Conservation (phyloP, 2,329 filamentous ascomycete species). For the Arthrinium puccinioides region DNA sequence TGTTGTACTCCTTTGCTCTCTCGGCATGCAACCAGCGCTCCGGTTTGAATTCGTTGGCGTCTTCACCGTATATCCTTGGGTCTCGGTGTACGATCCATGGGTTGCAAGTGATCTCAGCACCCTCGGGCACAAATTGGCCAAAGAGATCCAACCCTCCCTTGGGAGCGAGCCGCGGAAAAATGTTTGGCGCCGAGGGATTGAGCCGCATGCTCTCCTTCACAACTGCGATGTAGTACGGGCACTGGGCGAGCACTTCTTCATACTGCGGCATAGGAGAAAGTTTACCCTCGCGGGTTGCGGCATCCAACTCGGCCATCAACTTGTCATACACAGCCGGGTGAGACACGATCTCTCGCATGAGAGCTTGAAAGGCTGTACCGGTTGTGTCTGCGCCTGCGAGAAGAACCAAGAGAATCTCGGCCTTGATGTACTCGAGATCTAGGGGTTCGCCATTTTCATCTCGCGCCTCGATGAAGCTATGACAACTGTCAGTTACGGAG, state of each 20-base stretch:
- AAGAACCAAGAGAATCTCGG: conserved; percentile 43
- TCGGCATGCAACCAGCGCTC: conserved; percentile 39
- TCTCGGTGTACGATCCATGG: conserved; percentile 40
- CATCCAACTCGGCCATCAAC: conserved; percentile 39
- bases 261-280: conserved; percentile 30
- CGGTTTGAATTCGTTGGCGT: conserved; percentile 37
- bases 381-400: conserved; percentile 46
- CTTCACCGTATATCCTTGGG: conserved; percentile 28
- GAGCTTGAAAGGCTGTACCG: conserved; percentile 39
- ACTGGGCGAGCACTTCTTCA: conserved; percentile 30
- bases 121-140: conserved; percentile 24
- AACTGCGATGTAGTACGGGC: conserved; percentile 41
- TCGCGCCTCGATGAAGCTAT: conserved; percentile 35
- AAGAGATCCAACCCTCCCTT: conserved; percentile 22
- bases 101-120: conserved; percentile 36
- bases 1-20: conserved; percentile 32
- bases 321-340: conserved; percentile 32
- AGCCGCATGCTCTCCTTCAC: conserved; percentile 43
- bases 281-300: conserved; percentile 22
- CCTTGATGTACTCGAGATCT: conserved; percentile 42
- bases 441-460: conserved; percentile 37
- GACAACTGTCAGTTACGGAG: conserved; percentile 3
- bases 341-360: conserved; percentile 34
- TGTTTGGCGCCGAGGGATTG: conserved; percentile 40
- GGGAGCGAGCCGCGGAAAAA: conserved; percentile 37